Evolutionary conservation across 1,139 yeast species (phyloP), one percentile per base, ranked within the genome.

Genomic region (Debaryomyces coudertii): DNA sequence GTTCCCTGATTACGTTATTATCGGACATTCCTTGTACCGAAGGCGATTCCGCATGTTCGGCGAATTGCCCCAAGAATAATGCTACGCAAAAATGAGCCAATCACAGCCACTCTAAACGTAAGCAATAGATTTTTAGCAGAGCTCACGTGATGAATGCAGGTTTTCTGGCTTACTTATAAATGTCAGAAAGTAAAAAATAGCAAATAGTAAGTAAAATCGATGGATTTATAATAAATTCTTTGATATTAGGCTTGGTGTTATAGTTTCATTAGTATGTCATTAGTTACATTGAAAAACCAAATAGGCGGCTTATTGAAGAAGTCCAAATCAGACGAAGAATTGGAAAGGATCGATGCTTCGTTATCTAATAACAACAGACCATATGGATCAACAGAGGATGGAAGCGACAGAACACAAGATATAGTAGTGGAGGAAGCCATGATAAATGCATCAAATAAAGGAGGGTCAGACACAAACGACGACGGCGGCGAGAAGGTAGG

Each of bases 221-320:
- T 11, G n/a, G 22, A 18, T 20, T 33, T 33, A n/a, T 33, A 31
- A 18, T 31, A 16, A 5, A 18, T 11, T 18, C 22, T 18, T 18
- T 11, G 5, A 33, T 8, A 33, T 4, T 9, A 7, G 8, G 5
- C 7, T 16, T 33, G 20, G 24, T 7, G 24, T 12, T 33, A 33
- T 11, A 38, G 23, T 22, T n/a, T 12, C 23, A 14, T 30, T 16
- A 38, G 16, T 11, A 71, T 71, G 76, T 69, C 73, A 1, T 48
- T 75, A 50, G 80, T 75, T 8, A 67, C 71, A 14, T 51, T 73
- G 37, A 75, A 75, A 53, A 73, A 73, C 56, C 67, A 60, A 42
- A 57, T 75, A 6, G 55, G 58, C 9, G 53, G 55, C 34, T 53
- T 73, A 8, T 54, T 71, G 45, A 38, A 49, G 38, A 52, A 56